phyloP scores from a whole-genome alignment of 2,329 filamentous ascomycete species.

The Elsinoe ampelina region DNA sequence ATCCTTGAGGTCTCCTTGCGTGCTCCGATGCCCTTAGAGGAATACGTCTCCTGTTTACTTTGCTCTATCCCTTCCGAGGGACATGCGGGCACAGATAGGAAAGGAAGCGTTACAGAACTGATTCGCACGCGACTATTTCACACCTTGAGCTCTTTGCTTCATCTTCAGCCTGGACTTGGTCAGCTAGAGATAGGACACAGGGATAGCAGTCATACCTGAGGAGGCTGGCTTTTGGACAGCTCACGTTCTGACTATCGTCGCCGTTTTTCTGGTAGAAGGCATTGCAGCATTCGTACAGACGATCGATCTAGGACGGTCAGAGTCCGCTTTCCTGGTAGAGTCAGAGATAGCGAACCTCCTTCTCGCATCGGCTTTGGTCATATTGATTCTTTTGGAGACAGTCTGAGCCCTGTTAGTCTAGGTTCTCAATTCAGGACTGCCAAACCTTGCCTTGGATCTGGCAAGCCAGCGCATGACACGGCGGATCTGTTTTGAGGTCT shows the following conservation, averaged over 20 bases:
- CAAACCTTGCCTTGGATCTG: constrained; percentile 70
- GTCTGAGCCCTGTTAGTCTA: constrained; percentile 40
- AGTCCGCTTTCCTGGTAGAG: background rate
- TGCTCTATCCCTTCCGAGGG: constrained; percentile 41
- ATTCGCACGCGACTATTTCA: constrained; percentile 1
- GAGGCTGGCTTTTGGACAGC: constrained; percentile 75
- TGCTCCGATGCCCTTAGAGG: constrained; percentile 96
- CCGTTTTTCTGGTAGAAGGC: constrained; percentile 75
- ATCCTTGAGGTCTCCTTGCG: constrained; percentile 70
- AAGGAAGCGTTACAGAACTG: constrained; percentile 35
- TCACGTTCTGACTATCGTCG: constrained; percentile 63
- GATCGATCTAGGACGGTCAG: constrained; percentile 54
- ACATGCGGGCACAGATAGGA: constrained; percentile 34
- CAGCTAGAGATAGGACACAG: background rate
- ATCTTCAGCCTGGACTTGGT: constrained; percentile 57
- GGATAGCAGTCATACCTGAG: constrained; percentile 43
- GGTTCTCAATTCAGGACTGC: constrained; percentile 2
- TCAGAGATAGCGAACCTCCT: constrained; percentile 30
- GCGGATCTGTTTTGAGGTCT: constrained; percentile 63
- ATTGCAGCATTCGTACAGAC: constrained; percentile 88
- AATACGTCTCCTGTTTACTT: constrained; percentile 55
- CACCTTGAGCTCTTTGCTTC: constrained; percentile 55
- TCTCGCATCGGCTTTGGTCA: constrained; percentile 74
- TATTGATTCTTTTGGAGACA: constrained; percentile 79
- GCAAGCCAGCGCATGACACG: constrained; percentile 81